phyloP scores from a whole-genome alignment of 306 rosid genomes.

The Phaseolus lunatus region DNA sequence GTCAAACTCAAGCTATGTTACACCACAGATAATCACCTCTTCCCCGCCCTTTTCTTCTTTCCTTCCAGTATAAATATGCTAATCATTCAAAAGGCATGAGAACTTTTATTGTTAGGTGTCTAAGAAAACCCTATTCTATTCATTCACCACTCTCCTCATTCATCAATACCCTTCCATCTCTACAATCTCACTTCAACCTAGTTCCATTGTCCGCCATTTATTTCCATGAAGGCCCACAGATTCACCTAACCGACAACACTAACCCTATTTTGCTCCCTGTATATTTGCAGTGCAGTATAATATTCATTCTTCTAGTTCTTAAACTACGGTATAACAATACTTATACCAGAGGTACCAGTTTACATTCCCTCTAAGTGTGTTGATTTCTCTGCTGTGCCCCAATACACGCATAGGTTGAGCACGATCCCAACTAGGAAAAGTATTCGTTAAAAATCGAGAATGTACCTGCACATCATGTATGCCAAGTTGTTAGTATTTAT shows the following conservation, averaged over 20 bases:
- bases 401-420: slow-evolving; percentile 30
- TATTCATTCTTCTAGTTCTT: neutral
- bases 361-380: slow-evolving; percentile 27
- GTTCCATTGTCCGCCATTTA: no score
- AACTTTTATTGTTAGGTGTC: neutral
- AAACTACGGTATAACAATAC: neutral
- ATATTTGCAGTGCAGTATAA: neutral
- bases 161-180: no score
- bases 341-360: slow-evolving; percentile 11
- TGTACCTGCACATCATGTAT: slow-evolving; percentile 6
- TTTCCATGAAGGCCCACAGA: no score
- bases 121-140: no score
- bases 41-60: neutral
- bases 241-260: no score
- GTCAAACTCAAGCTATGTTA: slow-evolving; percentile 28
- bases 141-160: no score
- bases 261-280: no score
- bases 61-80: slow-evolving; percentile 14
- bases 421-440: slow-evolving; percentile 31
- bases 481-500: neutral
- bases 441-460: slow-evolving; percentile 13
- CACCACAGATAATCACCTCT: slow-evolving; percentile 4
- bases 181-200: no score
- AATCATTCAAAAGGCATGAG: slow-evolving; percentile 4
- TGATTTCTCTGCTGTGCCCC: slow-evolving; percentile 17